A percentile compares a stretch with the other conserved stretches of the same genome.
Conservation (phyloP, 2,329 filamentous ascomycete genomes). For the Apiospora koreana region DNA sequence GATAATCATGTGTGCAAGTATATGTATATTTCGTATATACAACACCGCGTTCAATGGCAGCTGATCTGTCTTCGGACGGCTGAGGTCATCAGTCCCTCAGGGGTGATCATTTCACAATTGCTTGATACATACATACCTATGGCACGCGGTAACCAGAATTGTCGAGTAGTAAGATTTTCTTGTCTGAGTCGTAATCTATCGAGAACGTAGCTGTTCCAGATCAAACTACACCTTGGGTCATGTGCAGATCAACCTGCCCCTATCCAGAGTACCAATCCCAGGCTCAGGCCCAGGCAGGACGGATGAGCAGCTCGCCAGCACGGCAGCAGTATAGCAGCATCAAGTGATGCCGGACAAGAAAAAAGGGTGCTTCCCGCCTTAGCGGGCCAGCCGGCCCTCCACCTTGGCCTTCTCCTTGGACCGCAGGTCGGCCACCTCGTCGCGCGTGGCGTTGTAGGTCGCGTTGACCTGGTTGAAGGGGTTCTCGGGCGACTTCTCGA, state of each 20-base stretch:
- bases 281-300: too few species aligned
- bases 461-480: constrained; percentile 87
- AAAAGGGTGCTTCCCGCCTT: not conserved
- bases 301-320: not conserved
- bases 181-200: not conserved
- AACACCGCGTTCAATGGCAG: not conserved
- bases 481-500: constrained; percentile 92
- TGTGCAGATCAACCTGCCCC: not conserved
- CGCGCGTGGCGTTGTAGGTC: constrained; percentile 74
- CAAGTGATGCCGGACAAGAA: not conserved
- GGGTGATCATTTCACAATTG: not conserved
- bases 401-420: constrained; percentile 71
- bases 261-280: not conserved
- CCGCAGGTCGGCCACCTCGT: constrained; percentile 70
- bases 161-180: not conserved
- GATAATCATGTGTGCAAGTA: not conserved
- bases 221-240: not conserved
- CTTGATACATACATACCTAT: not conserved
- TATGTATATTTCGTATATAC: not conserved
- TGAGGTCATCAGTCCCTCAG: not conserved
- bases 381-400: constrained; percentile 51
- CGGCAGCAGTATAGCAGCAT: not conserved
- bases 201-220: not conserved
- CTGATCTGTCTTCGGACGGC: not conserved
- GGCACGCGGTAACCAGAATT: not conserved